Evolutionary conservation across 2,329 filamentous ascomycete species (phyloP), one percentile per base, ranked within the genome.

Genomic region (Aspergillus amoenus): DNA sequence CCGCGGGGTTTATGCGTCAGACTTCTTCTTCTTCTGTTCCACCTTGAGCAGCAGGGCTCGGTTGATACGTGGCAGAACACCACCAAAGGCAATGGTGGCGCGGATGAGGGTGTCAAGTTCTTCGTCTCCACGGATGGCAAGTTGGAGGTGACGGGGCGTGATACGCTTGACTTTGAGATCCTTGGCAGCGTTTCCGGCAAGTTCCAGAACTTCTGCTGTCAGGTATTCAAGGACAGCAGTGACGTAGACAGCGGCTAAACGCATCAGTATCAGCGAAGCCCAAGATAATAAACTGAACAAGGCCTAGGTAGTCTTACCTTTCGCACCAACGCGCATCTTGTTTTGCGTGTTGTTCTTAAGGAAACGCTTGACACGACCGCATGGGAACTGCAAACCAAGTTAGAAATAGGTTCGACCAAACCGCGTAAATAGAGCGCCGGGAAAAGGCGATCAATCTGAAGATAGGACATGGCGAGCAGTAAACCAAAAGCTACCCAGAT

Each of bases 101-200:
- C 93, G 90, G 75, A 99, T 97, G 57, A 99, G 84, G 22, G 93
- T 97, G 76, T 99, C 94, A 68, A 99, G 84, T 79, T 99, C 94
- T 81, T 99, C 94, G 77, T 99, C 94, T 73, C 94, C 94, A 71
- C 94, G 92, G 74, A 99, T 99, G 70, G 94, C 94, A 62, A 99
- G 90, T 79, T 99, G 94, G 64, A 99, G 82, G 78, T 99, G 94
- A 76, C 94, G 93, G 56, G 94, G 94, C 12, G 93, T 97, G 79
- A 99, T 99, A 79, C 94, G 94, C 88, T 97, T 99, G 81, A 97
- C 94, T 81, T 97, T 99, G 74, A 97, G 89, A 78, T 99, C 94
- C 84, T 97, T 97, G 78, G 94, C 94, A 53, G 94, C 94, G 76
- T 99, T 99, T 78, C 94, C 94, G 76, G 94, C 94, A 65, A 99